Evolutionary conservation across 768 basidiomycete genomes (phyloP).

Genomic region (Udeniomyces megalosporus): DNA sequence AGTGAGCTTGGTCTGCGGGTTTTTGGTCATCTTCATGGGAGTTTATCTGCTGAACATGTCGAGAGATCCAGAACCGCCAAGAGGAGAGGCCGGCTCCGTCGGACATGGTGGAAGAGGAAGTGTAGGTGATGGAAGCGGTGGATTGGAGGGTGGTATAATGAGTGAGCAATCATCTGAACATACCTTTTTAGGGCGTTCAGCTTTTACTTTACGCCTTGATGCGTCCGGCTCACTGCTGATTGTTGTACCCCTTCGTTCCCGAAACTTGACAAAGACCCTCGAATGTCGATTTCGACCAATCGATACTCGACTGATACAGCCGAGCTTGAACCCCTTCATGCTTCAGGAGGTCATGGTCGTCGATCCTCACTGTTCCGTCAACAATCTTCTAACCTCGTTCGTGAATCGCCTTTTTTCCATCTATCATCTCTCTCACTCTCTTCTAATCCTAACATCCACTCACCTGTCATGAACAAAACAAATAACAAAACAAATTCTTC

Average conservation of each 20-base stretch:
- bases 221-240: conserved; percentile 4
- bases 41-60: conserved; percentile 59
- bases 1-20: conserved; percentile 72
- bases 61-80: conserved; percentile 26
- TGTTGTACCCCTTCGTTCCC: background rate
- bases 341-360: conserved; percentile 42
- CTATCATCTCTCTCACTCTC: background rate
- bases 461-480: no score
- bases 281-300: conserved; percentile 55
- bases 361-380: conserved; percentile 49
- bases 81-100: no score
- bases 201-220: background rate
- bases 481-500: no score
- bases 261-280: conserved; percentile 35
- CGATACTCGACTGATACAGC: conserved; percentile 53
- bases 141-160: conserved; percentile 28
- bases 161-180: conserved; percentile 22
- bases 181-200: background rate
- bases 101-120: no score
- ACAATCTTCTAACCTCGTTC: conserved; percentile 32
- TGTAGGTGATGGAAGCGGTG: conserved; percentile 18
- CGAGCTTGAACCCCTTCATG: conserved; percentile 21
- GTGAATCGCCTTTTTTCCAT: background rate
- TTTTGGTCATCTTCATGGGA: conserved; percentile 83
- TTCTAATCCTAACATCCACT: no score